Evolutionary conservation across 495 filamentous ascomycete genomes (phyloP).

Genomic region (Friedmanniomyces simplex): DNA sequence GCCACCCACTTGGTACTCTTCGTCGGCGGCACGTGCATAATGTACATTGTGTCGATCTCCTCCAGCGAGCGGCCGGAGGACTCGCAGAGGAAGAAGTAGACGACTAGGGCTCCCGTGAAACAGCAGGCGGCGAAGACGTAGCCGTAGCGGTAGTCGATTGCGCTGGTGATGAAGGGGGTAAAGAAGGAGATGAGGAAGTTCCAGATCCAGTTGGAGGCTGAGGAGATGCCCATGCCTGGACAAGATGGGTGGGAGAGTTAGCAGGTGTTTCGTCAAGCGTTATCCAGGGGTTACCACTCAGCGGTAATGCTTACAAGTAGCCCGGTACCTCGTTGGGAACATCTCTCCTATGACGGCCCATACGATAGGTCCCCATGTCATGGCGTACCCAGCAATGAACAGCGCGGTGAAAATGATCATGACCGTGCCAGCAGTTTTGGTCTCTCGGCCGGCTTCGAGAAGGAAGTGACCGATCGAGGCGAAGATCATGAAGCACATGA

Average conservation of each 20-base stretch:
- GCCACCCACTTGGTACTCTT: constrained; percentile 51
- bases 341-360: constrained; percentile 75
- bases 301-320: too few species aligned
- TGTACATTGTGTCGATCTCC: constrained; percentile 82
- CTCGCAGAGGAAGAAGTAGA: constrained; percentile 75
- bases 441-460: constrained; percentile 17
- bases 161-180: constrained; percentile 60
- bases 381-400: constrained; percentile 46
- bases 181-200: constrained; percentile 84
- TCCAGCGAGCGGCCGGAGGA: constrained; percentile 57
- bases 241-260: too few species aligned
- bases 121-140: constrained; percentile 71
- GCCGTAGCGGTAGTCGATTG: constrained; percentile 66
- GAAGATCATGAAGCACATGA: constrained; percentile 31
- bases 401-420: constrained; percentile 71
- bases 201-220: constrained; percentile 79
- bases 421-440: constrained; percentile 47
- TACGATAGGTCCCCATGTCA: constrained; percentile 74
- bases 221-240: constrained; percentile 35
- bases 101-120: constrained; percentile 50
- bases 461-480: constrained; percentile 30
- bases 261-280: too few species aligned
- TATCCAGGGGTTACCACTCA: too few species aligned
- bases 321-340: constrained; percentile 68
- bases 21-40: constrained; percentile 57